Base-by-base conservation (phyloP, 192 early-diverging fungal species). In the Backusella macrospora region DNA sequence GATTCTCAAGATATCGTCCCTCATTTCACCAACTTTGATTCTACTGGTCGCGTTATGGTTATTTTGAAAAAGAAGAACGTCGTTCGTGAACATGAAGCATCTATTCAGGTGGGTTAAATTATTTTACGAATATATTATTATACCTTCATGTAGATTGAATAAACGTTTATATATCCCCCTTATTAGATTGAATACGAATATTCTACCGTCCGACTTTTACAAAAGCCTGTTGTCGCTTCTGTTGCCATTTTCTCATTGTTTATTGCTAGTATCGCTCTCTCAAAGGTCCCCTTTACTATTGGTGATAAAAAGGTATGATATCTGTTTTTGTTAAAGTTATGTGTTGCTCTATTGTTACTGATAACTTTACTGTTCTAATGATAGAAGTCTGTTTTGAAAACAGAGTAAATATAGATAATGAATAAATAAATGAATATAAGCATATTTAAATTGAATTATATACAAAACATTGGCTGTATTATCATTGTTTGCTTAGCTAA, bases 21-120 rank as follows among this genome's bases (percentile, higher is more conserved):
- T 9, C 83, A 84, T 38, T 91, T 87, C 74, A 94, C 93, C 12
- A 95, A 96, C 80, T 87, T 99, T 67, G 98, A 99, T 86, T 91
- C 93, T 12, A 89, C 89, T 46, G 98, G 97, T n/a, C 92, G 95
- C 38, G 90, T 92, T 6, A 87, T 86, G n/a, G 79, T 99, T 5
- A 84, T 87, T 4, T 75, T 99, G 18, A 70, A 79, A 40, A 91
- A 90, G 45, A 73, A 73, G 40, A 94, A 95, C 68, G 78, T 98
- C 10, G 88, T 96, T 39, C 87, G 92, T 65, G 93, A 93, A 63
- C 83, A 92, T 40, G 78, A 68, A 2, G 70, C 83, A 39, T 65
- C 73, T 21, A 68, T 89, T 46, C 83, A 88, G 39, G 76, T 73
- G 44, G 62, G 44, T 72, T 5, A 64, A 12, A 52, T 5, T 34